phyloP scores from a whole-genome alignment of 805 yeast genomes.

The Wickerhamiella allomyrinae region DNA sequence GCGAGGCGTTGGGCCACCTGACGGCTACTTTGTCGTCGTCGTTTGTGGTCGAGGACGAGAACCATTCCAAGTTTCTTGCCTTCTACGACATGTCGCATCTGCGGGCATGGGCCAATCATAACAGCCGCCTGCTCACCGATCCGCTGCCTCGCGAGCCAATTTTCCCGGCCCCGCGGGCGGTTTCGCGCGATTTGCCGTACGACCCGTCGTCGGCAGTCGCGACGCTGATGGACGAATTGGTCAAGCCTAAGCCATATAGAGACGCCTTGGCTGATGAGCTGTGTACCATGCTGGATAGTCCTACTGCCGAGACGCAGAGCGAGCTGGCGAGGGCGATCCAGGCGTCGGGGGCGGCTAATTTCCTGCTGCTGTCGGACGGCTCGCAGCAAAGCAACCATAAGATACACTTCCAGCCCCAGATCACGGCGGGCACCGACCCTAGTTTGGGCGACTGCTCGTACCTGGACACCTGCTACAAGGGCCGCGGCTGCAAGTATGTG shows the following conservation, averaged over 20 bases:
- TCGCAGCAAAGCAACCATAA: slow-evolving; percentile 7
- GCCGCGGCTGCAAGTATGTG: slow-evolving; percentile 62
- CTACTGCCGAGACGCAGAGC: background rate
- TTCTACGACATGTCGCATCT: background rate
- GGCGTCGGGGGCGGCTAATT: background rate
- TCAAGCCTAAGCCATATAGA: background rate
- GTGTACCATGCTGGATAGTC: background rate
- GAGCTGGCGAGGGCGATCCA: background rate
- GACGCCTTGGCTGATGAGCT: background rate
- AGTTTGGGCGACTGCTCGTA: slow-evolving; percentile 83
- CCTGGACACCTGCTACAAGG: slow-evolving; percentile 83
- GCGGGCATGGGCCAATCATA: background rate
- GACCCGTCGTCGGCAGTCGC: no score
- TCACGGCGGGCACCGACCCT: slow-evolving; percentile 43
- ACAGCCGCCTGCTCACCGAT: no score
- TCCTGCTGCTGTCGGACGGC: background rate
- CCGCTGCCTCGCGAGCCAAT: no score
- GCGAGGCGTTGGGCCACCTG: background rate
- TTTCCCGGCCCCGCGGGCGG: no score
- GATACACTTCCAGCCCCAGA: slow-evolving; percentile 25
- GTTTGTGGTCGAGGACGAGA: background rate
- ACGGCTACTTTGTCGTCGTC: background rate
- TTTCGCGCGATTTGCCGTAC: no score
- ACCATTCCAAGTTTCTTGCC: background rate
- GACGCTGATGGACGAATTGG: no score